A percentile compares a stretch with the other conserved stretches of the same genome.
Evolutionary conservation across 192 early-diverging fungal species (phyloP).

Genomic region (Backusella liffmaniae): DNA sequence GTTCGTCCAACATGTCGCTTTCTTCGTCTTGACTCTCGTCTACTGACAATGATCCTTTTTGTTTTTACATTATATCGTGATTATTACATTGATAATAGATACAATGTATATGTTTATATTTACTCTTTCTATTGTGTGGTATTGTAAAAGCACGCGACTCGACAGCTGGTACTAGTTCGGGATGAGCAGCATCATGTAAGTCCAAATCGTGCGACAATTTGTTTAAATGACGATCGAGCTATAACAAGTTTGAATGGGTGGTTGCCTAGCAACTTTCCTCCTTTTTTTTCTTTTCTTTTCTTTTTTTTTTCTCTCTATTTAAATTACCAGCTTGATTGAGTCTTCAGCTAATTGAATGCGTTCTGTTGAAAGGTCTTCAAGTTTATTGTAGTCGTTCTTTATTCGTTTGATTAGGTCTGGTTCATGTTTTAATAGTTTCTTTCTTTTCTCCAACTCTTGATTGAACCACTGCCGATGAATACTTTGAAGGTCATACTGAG

Average conservation of each 20-base stretch:
- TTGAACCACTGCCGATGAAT: slow-evolving; percentile 31
- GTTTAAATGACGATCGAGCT: slow-evolving; percentile 32
- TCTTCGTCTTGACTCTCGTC: background rate
- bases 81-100: background rate
- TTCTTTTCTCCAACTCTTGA: slow-evolving; percentile 19
- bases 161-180: background rate
- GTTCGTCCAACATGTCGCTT: background rate
- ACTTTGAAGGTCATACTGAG: slow-evolving; percentile 24
- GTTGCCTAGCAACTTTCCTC: background rate
- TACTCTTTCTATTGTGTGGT: slow-evolving; percentile 6
- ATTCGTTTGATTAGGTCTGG: slow-evolving; percentile 26
- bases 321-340: slow-evolving; percentile 26
- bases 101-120: background rate
- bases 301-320: background rate
- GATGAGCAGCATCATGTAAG: slow-evolving; percentile 19
- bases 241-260: background rate
- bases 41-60: background rate
- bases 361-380: slow-evolving; percentile 25
- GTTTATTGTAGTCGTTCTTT: slow-evolving; percentile 27
- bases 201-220: slow-evolving; percentile 28
- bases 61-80: background rate
- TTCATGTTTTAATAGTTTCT: slow-evolving; percentile 26
- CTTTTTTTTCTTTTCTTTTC: too few species aligned
- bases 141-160: slow-evolving; percentile 2
- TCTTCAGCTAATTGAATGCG: slow-evolving; percentile 31